Evolutionary conservation across 129 eudicot genomes (phyloP), one percentile per base, ranked within the genome.

Genomic region (Escallonia rubra): DNA sequence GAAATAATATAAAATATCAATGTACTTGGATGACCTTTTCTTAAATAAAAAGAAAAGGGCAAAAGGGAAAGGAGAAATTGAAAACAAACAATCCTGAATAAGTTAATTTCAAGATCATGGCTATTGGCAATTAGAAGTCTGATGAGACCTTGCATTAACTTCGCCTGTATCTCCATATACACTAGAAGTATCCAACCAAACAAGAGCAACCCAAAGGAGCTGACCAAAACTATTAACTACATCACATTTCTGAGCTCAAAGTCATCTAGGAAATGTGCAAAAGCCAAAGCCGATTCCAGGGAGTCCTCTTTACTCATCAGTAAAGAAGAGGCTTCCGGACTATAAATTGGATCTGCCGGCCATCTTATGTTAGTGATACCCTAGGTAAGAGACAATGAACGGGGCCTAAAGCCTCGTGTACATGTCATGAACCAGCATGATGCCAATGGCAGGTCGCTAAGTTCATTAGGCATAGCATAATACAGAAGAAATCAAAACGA

Each of bases 381-480:
- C 45, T 43, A 8, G 44, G 47, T 62, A 53, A 15, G 57, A 54
- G 10, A 45, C 44, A 40, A 10, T 34, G 38, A 16, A 9, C 57
- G 12, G 34, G 34, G 34, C 34, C 34, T 23, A 23, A 23, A 23
- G 34, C 34, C 34, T 23, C 34, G 34, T 23, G 34, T 23, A 23
- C 34, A 23, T 23, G 34, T 8, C 57, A 52, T 38, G 64, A 16
- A 38, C 42, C 44, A 41, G 9, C 13, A 45, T 59, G 50, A 43
- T 60, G 34, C 41, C 61, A 66, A 14, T 13, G 10, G 43, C 63
- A 40, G 59, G 79, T 52, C 44, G 47, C 58, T 53, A 14, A 55
- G 39, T 6, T 60, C 10, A 14, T 8, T 4, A 5, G 40, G 40
- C 39, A 52, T 10, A 63, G 2, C 11, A 43, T 43, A 41, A 55